These are phyloP conservation scores for Fusarium neocosmosporiellum DNA, from an alignment of 2,329 filamentous ascomycete genomes.

Conservation along the genomic window DNA sequence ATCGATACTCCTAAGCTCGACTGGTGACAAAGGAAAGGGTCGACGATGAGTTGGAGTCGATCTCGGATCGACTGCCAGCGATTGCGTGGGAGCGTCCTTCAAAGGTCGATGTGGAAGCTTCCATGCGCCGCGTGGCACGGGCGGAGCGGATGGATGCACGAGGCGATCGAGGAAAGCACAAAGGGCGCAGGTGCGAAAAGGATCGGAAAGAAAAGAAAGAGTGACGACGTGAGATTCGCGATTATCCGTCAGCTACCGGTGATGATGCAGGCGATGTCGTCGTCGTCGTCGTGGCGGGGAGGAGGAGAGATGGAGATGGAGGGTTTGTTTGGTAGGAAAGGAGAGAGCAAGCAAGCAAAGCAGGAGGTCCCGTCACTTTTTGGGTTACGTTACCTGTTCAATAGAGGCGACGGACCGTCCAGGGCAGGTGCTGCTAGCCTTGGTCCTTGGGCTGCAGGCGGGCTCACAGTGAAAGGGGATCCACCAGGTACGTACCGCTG, in stretches of 20 bases:
- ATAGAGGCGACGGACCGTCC: slow-evolving; percentile 22
- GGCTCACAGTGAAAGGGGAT: background rate
- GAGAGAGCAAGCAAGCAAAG: slow-evolving; percentile 29
- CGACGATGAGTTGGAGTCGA: slow-evolving; percentile 30
- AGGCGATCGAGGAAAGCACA: slow-evolving; percentile 24
- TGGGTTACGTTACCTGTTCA: slow-evolving; percentile 48
- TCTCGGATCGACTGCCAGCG: slow-evolving; percentile 40
- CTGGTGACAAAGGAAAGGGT: slow-evolving; percentile 18
- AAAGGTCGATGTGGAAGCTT: slow-evolving; percentile 48
- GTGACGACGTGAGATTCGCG: slow-evolving; percentile 35
- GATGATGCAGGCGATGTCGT: slow-evolving; percentile 40
- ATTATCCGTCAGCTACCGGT: slow-evolving; percentile 42
- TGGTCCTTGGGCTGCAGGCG: background rate
- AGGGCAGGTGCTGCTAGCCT: slow-evolving; percentile 25
- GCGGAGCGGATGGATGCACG: slow-evolving; percentile 18
- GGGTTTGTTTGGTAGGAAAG: slow-evolving; percentile 41
- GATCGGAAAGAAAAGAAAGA: slow-evolving; percentile 31
- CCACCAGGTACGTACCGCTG: slow-evolving; percentile 26
- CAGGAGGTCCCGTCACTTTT: slow-evolving; percentile 37
- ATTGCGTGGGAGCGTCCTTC: slow-evolving; percentile 40
- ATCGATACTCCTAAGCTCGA: slow-evolving; percentile 40
- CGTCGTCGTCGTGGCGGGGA: slow-evolving; percentile 35
- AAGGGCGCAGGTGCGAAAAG: slow-evolving; percentile 29
- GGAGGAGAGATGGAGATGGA: slow-evolving; percentile 33
- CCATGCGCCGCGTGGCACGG: slow-evolving; percentile 52